Base-by-base conservation (phyloP, 2,329 filamentous ascomycete genomes). In the Ceratocystis smalleyi region DNA sequence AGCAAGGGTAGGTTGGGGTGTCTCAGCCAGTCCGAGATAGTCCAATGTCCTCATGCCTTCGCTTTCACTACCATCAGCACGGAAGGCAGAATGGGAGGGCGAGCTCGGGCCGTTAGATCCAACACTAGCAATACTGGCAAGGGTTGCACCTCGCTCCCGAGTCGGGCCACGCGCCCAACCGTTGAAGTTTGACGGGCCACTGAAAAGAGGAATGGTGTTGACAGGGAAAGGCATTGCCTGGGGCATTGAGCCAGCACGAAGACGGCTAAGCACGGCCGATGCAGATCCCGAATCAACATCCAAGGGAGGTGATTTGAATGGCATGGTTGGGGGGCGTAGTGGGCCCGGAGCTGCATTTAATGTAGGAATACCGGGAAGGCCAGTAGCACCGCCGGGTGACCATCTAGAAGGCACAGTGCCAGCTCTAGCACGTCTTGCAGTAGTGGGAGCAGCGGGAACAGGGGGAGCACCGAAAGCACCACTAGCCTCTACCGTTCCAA, bases 321-420 rank as follows among this genome's bases (percentile, higher is more conserved):
- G 90, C 27, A 64, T 24, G 3, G 51, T 24, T 8, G 59, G 35
- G n/a, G 65, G 65, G 5, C 65, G 57, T n/a, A 64, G 8, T 15
- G 62, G 59, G 3, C 62, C 62, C 3, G 62, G 65, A 4, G 65
- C 62, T 49, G 59, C 62, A 8, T 59, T 63, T 17, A 66, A 27
- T 15, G 65, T 47, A 15, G 65, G 55, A 7, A 64, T n/a, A 12
- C 65, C 57, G n/a, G 80, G 72, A 63, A 86, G 74, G 32, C 82
- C 81, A 65, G 83, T 78, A 4, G 83, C 81, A 62, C 84, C 84
- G 30, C 87, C 86, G 17, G 89, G 87, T 35, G 91, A 91, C 73
- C 99, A 95, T 68, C 92, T 83, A 57, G 94, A 97, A 24, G 94
- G 94, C n/a, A 99, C 85, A 2, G 94, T 99, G 69, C 94, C 94